Base-by-base conservation (phyloP, 1,284 basidiomycete species). In the Kwoniella shivajii region DNA sequence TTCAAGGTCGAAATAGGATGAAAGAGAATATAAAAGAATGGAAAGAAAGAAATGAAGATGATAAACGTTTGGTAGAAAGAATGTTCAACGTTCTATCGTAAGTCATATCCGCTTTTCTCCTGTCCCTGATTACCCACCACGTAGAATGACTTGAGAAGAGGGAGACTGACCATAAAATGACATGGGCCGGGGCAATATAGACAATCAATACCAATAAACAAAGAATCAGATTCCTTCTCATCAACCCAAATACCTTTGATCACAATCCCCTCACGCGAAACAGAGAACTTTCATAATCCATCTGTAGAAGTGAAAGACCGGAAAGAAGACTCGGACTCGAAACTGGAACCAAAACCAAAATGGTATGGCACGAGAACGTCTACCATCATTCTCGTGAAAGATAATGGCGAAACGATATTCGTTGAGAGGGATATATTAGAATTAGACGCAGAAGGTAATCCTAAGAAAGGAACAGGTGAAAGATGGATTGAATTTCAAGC, bases 361-460 rank as follows among this genome's bases (percentile, higher is more conserved):
- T 75, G 74, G 67, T 76, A 76, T 33, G 77, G 72, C 3, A 78
- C 77, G 0, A 54, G 75, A 37, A 60, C 75, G 14, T 64, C 73
- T 7, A 77, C 76, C 2, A 67, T 77, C 24, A 70, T 77, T 10
- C 52, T 77, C 2, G 67, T 77, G 5, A 64, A 60, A 27, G 71
- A 75, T 44, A 56, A 66, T 27, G 73, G 73, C 4, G 42, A 65
- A n/a, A 68, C 69, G 13, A 55, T 63, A 2, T 77, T 76, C 56
- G 69, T 77, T 0, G 77, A 77, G 52, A 59, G 75, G 37, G 73
- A 77, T 58, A 67, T 71, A 6, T 56, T 60, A 27, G 56, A 60
- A 16, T 54, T 74, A 46, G 62, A 68, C 27, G 56, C 60, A 27
- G 26, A 63, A 9, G 71, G 71, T 2, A 49, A 65, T 11, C 64